A percentile compares a stretch with the other conserved stretches of the same genome.
phyloP scores from a whole-genome alignment of 2,329 filamentous ascomycete species.

The Pyrenochaeta sp. region DNA sequence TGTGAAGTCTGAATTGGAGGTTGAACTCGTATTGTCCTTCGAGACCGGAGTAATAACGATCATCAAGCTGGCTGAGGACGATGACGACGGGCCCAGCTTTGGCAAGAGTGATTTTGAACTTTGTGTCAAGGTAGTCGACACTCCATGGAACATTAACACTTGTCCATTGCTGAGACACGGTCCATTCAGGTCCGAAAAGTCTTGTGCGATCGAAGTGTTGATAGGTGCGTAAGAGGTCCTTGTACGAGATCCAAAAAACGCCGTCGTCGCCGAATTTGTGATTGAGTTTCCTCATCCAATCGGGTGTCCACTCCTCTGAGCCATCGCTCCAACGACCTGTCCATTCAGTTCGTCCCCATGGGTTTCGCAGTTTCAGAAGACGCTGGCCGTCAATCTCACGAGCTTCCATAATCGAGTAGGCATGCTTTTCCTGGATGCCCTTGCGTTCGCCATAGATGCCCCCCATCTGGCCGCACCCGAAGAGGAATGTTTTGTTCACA shows the following conservation, averaged over 20 bases:
- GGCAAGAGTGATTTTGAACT: constrained; percentile 63
- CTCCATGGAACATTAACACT: constrained; percentile 67
- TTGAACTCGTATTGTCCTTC: constrained; percentile 65
- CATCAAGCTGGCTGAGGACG: constrained; percentile 66
- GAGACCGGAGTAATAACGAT: constrained; percentile 66
- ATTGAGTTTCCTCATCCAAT: constrained; percentile 75
- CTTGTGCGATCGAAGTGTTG: constrained; percentile 67
- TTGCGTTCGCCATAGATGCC: constrained; percentile 66
- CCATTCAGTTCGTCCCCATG: constrained; percentile 84
- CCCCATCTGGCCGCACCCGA: constrained; percentile 73
- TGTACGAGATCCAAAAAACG: constrained; percentile 68
- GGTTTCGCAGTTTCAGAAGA: constrained; percentile 64
- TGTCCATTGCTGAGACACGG: constrained; percentile 67
- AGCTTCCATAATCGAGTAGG: constrained; percentile 66
- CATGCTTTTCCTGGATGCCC: constrained; percentile 58
- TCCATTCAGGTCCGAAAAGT: constrained; percentile 67
- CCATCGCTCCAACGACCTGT: constrained; percentile 83
- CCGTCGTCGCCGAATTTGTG: constrained; percentile 82
- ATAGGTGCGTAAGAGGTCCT: constrained; percentile 65
- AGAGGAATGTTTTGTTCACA: constrained; percentile 81
- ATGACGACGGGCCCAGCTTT: constrained; percentile 63
- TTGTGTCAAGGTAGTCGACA: constrained; percentile 67
- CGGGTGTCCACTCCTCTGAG: constrained; percentile 82
- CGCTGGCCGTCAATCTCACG: constrained; percentile 68
- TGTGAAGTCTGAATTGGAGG: constrained; percentile 66